Evolutionary conservation across 192 early-diverging fungal genomes (phyloP), one percentile per base, ranked within the genome.

Genomic region (Kickxella alabastrina): DNA sequence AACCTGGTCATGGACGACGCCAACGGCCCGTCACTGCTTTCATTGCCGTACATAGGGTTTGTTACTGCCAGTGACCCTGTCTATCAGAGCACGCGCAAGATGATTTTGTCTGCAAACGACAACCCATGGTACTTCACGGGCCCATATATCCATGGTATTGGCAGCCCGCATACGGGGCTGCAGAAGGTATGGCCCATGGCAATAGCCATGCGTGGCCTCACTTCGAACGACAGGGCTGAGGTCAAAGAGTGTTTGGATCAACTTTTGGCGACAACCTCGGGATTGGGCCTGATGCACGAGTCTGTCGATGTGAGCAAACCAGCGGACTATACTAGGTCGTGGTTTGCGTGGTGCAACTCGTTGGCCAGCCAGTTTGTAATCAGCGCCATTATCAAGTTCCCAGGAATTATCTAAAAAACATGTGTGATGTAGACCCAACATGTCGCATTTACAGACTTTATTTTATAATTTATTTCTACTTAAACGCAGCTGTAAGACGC

Each of bases 151-250:
- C 37, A 68, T 19, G 86, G 86, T 5, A 42, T 87, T 14, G 85
- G 86, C 36, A 77, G 85, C 6, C 82, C 85, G 15, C 83, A 87
- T 37, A 77, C 75, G 1, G 78, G 81, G 4, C 59, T 82, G 12
- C 31, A 65, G 8, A 79, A 72, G 62, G 79, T 87, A 36, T 87
- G 85, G 86, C 85, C 86, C 1, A 87, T 87, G 85, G 71, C 81
- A 7, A 38, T 82, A 6, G 56, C 80, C 15, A 68, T 84, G 52
- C 79, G 67, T 3, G 79, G 68, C 0, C 52, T 79, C 38, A 87
- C 85, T 4, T 75, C 79, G 15, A 48, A 23, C 2, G 42, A 59
- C 32, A 61, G 50, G 14, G 54, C 65, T 1, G 85, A 87, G 62
- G 70, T 82, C 29, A 45, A 57, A 17, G 52, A 77, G n/a, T 78